Evolutionary conservation across 345 rosid species (phyloP).

Genomic region (Barbarea vulgaris): DNA sequence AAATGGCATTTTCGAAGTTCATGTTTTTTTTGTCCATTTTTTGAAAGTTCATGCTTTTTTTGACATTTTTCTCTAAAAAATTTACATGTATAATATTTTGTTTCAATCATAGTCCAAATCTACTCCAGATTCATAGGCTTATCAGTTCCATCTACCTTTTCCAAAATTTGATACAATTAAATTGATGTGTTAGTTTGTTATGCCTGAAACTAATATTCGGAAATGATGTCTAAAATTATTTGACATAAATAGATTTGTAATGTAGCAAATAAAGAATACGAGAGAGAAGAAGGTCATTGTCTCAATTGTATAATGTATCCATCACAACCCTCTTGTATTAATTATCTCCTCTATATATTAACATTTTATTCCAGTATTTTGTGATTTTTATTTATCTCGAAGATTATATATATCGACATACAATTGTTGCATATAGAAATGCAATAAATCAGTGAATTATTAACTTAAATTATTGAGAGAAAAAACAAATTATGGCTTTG

Average conservation of each 20-base stretch:
- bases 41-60: too few species aligned
- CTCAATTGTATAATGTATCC: constrained; percentile 32
- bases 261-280: constrained; percentile 30
- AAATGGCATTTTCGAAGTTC: too few species aligned
- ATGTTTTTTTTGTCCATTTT: too few species aligned
- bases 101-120: constrained; percentile 21
- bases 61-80: too few species aligned
- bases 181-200: background rate
- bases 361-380: background rate
- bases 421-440: background rate
- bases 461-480: constrained; percentile 23
- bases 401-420: background rate
- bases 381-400: background rate
- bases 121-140: constrained; percentile 2
- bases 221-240: constrained; percentile 19
- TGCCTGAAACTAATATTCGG: constrained; percentile 22
- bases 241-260: constrained; percentile 34
- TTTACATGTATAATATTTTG: too few species aligned
- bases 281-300: constrained; percentile 31
- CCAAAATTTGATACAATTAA: background rate
- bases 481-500: background rate
- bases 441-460: background rate
- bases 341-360: background rate
- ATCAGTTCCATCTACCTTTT: background rate
- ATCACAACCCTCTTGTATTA: constrained; percentile 19